A percentile compares a stretch with the other conserved stretches of the same genome.
These are phyloP conservation scores for Orbilia brochopaga DNA, from an alignment of 2,329 filamentous ascomycete genomes.

Conservation along the genomic window DNA sequence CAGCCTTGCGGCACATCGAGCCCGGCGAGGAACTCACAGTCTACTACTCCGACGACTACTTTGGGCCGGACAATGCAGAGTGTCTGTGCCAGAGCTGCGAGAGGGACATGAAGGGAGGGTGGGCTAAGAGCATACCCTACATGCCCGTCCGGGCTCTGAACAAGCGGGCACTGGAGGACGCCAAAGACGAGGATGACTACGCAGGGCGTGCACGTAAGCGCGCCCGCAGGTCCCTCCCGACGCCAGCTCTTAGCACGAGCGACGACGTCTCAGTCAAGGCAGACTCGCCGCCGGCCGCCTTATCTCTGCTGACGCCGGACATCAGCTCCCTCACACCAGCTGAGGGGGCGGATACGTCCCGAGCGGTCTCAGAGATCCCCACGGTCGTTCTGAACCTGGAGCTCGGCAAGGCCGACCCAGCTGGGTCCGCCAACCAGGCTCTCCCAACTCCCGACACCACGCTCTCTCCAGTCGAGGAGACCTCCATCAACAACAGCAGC, in stretches of 20 bases:
- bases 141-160: constrained; percentile 34
- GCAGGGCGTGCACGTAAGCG: constrained; percentile 46
- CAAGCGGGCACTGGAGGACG: constrained; percentile 36
- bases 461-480: constrained; percentile 14
- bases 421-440: background rate
- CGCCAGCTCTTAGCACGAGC: constrained; percentile 36
- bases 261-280: constrained; percentile 41
- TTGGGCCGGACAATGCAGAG: constrained; percentile 92
- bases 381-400: constrained; percentile 17
- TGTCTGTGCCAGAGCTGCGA: constrained; percentile 92
- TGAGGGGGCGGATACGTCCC: constrained; percentile 18
- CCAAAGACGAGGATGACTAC: constrained; percentile 49
- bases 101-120: constrained; percentile 75
- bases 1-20: constrained; percentile 80
- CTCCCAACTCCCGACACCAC: constrained; percentile 16
- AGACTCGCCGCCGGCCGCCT: constrained; percentile 32
- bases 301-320: constrained; percentile 28
- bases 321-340: constrained; percentile 19
- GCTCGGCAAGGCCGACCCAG: constrained; percentile 18
- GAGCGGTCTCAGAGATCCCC: constrained; percentile 12
- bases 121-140: constrained; percentile 63
- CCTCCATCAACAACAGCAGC: background rate
- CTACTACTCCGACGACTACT: constrained; percentile 93
- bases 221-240: constrained; percentile 42
- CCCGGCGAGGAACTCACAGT: constrained; percentile 95